phyloP scores from a whole-genome alignment of 2,329 filamentous ascomycete genomes.

The Colletotrichum magnum region DNA sequence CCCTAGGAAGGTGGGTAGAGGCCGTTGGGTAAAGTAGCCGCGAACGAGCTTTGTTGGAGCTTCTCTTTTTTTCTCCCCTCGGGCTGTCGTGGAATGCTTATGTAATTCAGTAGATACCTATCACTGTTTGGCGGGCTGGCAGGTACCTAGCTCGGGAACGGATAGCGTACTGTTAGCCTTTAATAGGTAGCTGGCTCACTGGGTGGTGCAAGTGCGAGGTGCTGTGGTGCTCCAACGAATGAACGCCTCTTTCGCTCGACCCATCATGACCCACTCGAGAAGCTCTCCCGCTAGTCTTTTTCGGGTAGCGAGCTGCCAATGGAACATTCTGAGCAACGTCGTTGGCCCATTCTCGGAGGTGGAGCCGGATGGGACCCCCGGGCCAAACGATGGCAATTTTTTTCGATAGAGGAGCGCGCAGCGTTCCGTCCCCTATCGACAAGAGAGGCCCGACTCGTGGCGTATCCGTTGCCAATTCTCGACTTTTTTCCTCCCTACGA shows the following conservation, averaged over 20 bases:
- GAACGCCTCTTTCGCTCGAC: too few species aligned
- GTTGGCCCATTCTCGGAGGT: slow-evolving; percentile 15
- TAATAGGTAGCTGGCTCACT: too few species aligned
- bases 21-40: not conserved
- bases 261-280: not conserved
- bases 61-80: too few species aligned
- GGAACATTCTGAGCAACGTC: slow-evolving; percentile 22
- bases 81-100: too few species aligned
- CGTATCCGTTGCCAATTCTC: not conserved
- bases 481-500: not conserved
- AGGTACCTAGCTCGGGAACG: too few species aligned
- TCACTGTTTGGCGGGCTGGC: too few species aligned
- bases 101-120: too few species aligned
- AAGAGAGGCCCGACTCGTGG: not conserved
- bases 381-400: slow-evolving; percentile 24
- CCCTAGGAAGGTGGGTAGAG: not conserved
- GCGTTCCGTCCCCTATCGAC: not conserved
- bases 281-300: not conserved
- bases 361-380: not conserved
- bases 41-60: too few species aligned
- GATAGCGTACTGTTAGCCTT: too few species aligned
- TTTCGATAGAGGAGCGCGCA: not conserved
- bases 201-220: too few species aligned
- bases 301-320: not conserved
- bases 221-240: too few species aligned